phyloP scores from a whole-genome alignment of 129 eudicot genomes.

The Oenanthe sinensis region DNA sequence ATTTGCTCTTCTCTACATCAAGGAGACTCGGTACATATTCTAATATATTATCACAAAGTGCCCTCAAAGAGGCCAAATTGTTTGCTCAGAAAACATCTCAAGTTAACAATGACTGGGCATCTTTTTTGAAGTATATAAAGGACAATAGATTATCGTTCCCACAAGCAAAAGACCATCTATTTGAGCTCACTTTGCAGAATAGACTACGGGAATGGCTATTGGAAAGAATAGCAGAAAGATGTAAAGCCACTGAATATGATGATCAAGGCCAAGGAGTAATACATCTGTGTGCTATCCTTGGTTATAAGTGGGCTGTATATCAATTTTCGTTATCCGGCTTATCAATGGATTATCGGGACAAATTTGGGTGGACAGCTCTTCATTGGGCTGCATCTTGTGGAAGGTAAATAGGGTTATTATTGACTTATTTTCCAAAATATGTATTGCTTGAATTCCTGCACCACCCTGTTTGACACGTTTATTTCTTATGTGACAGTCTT shows the following conservation, averaged over 20 bases:
- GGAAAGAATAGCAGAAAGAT: constrained; percentile 62
- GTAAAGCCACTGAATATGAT: constrained; percentile 52
- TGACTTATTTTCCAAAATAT: neutral
- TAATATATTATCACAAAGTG: constrained; percentile 35
- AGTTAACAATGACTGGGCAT: constrained; percentile 52
- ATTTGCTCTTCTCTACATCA: constrained; percentile 78
- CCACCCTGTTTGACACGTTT: neutral
- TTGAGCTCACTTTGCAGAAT: constrained; percentile 69
- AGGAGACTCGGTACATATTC: constrained; percentile 48
- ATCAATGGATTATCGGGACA: constrained; percentile 88
- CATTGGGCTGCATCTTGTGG: constrained; percentile 99
- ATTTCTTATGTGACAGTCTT: neutral
- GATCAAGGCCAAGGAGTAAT: constrained; percentile 90
- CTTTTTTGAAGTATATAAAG: constrained; percentile 35
- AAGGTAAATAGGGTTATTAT: constrained; percentile 35
- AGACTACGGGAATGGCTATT: constrained; percentile 76
- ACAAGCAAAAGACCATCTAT: constrained; percentile 54
- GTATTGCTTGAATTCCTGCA: neutral
- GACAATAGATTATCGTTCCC: constrained; percentile 38
- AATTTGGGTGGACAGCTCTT: constrained; percentile 96
- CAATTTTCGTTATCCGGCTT: constrained; percentile 77
- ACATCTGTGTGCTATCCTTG: constrained; percentile 90
- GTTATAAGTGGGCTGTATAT: constrained; percentile 76
- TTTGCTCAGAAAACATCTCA: constrained; percentile 54
- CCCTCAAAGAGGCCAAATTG: constrained; percentile 59